A percentile compares a stretch with the other conserved stretches of the same genome.
phyloP scores from a whole-genome alignment of 805 yeast genomes.

The Blastobotrys robertii region DNA sequence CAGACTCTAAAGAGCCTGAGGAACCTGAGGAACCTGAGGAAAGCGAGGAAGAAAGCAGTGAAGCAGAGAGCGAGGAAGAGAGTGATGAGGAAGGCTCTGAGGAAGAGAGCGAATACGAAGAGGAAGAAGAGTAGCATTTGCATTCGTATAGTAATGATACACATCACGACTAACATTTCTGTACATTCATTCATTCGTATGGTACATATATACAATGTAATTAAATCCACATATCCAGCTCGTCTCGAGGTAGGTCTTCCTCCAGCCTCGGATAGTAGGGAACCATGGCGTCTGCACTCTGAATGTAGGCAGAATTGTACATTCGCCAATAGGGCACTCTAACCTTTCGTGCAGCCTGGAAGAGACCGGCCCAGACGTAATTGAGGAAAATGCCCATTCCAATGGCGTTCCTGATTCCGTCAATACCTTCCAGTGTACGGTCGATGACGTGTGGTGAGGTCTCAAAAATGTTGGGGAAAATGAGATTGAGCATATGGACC shows the following conservation, averaged over 20 bases:
- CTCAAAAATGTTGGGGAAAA: conserved; percentile 85
- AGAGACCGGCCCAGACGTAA: conserved; percentile 79
- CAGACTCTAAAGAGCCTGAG: conserved; percentile 32
- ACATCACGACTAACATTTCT: conserved; percentile 22
- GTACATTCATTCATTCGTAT: background rate
- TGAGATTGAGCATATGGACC: conserved; percentile 66
- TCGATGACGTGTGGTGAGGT: conserved; percentile 91
- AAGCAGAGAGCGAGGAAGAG: conserved; percentile 17
- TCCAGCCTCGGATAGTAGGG: conserved; percentile 61
- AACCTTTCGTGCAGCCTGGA: conserved; percentile 88
- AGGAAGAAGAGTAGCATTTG: conserved; percentile 23
- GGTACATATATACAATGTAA: background rate
- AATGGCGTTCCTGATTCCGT: conserved; percentile 55
- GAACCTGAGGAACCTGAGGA: conserved; percentile 15
- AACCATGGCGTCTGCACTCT: conserved; percentile 62
- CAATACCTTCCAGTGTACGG: conserved; percentile 72
- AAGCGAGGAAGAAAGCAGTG: conserved; percentile 21
- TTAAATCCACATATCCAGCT: conserved; percentile 38
- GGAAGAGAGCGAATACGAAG: conserved; percentile 24
- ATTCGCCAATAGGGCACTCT: conserved; percentile 78
- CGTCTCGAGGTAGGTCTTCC: conserved; percentile 34
- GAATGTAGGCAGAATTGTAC: conserved; percentile 68
- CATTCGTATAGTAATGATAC: conserved; percentile 17
- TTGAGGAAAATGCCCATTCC: conserved; percentile 71
- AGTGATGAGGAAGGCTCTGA: conserved; percentile 23